A percentile compares a stretch with the other conserved stretches of the same genome.
Conservation (phyloP, 2,329 filamentous ascomycete genomes). For the Colletotrichum destructivum region DNA sequence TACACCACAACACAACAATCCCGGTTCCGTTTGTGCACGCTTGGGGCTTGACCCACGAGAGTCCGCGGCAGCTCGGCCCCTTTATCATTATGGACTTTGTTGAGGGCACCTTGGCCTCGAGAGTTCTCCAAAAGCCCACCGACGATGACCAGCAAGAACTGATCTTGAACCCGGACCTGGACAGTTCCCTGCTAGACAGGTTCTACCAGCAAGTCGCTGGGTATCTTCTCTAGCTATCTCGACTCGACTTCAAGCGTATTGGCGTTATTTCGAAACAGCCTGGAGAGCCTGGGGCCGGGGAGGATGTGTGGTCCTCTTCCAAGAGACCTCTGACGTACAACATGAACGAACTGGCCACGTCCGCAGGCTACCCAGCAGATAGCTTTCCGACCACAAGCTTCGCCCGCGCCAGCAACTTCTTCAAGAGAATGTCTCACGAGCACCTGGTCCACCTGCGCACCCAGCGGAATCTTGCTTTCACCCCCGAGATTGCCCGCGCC, state of each 20-base stretch:
- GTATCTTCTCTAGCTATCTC: conserved; percentile 31
- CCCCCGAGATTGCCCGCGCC: conserved; percentile 46
- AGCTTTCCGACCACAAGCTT: conserved; percentile 51
- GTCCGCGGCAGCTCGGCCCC: neutral
- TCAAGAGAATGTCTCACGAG: conserved; percentile 45
- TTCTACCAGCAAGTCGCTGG: neutral
- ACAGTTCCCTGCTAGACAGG: neutral
- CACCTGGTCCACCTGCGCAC: conserved; percentile 48
- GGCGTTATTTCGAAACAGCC: no score
- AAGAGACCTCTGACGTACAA: conserved; percentile 55
- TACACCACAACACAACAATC: conserved; percentile 43
- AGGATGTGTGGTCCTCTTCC: no score
- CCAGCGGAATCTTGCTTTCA: conserved; percentile 51
- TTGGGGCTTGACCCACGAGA: neutral
- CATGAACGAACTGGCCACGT: conserved; percentile 55
- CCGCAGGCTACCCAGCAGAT: conserved; percentile 50
- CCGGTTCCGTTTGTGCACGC: conserved; percentile 47
- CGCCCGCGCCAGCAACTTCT: conserved; percentile 38
- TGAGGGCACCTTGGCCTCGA: neutral
- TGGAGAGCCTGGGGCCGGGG: no score
- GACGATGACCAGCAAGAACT: neutral
- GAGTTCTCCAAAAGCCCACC: neutral
- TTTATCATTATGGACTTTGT: conserved; percentile 8
- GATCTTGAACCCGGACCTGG: neutral
- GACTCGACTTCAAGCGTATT: no score